Evolutionary conservation across 1,284 basidiomycete species (phyloP), one percentile per base, ranked within the genome.

Genomic region (Malassezia sp.): DNA sequence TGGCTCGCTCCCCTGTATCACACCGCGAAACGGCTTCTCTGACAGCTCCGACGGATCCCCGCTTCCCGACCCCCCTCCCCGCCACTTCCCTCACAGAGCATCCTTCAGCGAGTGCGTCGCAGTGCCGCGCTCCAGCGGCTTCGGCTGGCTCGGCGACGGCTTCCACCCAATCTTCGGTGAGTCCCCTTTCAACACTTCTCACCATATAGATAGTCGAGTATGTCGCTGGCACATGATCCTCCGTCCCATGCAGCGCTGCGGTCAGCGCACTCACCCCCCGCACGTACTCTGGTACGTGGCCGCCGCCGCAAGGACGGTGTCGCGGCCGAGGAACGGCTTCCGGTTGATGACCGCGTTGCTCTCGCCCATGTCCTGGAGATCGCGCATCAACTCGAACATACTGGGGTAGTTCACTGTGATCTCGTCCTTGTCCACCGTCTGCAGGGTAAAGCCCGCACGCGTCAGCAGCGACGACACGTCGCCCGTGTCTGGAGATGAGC

Each of bases 201-300:
- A 86, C 89, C 77, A 96, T 81, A 70, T 85, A 95, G 52, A 97
- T 88, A 42, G 96, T 75, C 66, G 91, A 85, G 73, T 95, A 99
- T 4, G 93, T 97, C 11, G 93, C 93, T 4, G 90, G 86, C 21
- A 97, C 76, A 3, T 77, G 78, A 2, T 84, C 86, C 64, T 89
- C 42, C 20, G 49, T 36, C 9, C 56, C 60, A 42, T 67, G 61
- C 36, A 97, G 63, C 50, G 83, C 89, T 93, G 61, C n/a, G n/a
- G n/a, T n/a, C n/a, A n/a, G n/a, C n/a, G n/a, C n/a, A n/a, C n/a
- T n/a, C n/a, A n/a, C 21, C 12, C 4, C 12, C 20, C 37, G 15
- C 30, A 8, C 29, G 22, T 11, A 31, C 84, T n/a, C 76, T 83
- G 79, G 72, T 99, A 99, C 33, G 95, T 96, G 1, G 87, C 83